Evolutionary conservation across 176 grass and related monocot genomes (phyloP).

Genomic region (Zea mays): DNA sequence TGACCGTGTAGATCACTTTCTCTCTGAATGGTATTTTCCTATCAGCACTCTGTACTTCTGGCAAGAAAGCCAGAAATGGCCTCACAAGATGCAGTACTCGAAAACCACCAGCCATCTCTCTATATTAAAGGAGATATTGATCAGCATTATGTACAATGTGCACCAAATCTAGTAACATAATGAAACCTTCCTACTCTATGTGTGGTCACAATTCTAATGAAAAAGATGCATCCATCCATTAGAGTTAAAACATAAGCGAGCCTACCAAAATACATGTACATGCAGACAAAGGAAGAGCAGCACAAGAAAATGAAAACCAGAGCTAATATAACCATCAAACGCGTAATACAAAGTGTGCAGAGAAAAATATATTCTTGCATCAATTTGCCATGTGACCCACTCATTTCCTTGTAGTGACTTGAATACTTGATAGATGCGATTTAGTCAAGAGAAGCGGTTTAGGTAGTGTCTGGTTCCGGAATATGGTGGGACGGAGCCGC

Average conservation of each 20-base stretch:
- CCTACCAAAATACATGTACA: not conserved
- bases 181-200: not conserved
- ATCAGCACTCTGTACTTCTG: slow-evolving; percentile 74
- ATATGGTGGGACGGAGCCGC: no score
- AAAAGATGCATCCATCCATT: not conserved
- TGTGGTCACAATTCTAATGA: not conserved
- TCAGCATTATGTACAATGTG: slow-evolving; percentile 14
- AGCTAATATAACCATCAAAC: not conserved
- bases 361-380: not conserved
- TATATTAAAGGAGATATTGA: not conserved
- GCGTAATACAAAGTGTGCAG: not conserved
- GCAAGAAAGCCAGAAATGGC: slow-evolving; percentile 77
- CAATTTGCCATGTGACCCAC: not conserved
- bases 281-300: not conserved
- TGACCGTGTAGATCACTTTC: slow-evolving; percentile 81
- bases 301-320: not conserved
- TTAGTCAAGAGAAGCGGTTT: not conserved
- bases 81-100: slow-evolving; percentile 70
- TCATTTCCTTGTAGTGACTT: not conserved
- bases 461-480: not conserved
- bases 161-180: not conserved
- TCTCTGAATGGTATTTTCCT: slow-evolving; percentile 78
- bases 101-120: slow-evolving; percentile 64
- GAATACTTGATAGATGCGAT: not conserved
- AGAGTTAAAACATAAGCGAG: not conserved